Evolutionary conservation across 306 rosid species (phyloP).

Genomic region (Astragalus membranaceus): DNA sequence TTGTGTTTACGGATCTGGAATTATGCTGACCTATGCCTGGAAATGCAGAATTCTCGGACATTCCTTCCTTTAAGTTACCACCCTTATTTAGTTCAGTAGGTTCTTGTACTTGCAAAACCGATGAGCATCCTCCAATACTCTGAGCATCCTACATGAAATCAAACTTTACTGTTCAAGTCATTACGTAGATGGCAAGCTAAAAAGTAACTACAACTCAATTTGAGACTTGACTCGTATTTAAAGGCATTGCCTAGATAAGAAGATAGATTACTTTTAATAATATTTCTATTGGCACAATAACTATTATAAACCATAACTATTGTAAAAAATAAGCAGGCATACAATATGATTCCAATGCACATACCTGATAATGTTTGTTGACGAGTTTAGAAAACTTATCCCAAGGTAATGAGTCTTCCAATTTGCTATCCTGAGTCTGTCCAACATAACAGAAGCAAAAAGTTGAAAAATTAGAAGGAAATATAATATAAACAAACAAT

Average conservation of each 20-base stretch:
- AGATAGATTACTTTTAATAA: not conserved
- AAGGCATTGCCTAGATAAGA: not conserved
- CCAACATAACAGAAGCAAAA: slow-evolving; percentile 27
- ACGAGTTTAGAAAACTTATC: slow-evolving; percentile 56
- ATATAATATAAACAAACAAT: slow-evolving; percentile 7
- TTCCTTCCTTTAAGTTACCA: slow-evolving; percentile 57
- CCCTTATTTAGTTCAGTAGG: slow-evolving; percentile 34
- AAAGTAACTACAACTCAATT: slow-evolving; percentile 22
- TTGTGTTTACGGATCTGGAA: slow-evolving; percentile 31
- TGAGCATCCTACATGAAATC: slow-evolving; percentile 60
- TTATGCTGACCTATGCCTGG: slow-evolving; percentile 41
- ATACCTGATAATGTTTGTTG: slow-evolving; percentile 47
- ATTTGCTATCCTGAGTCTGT: slow-evolving; percentile 45
- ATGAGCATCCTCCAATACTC: slow-evolving; percentile 40
- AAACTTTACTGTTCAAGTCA: slow-evolving; percentile 40
- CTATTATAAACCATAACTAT: not conserved
- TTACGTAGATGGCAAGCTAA: slow-evolving; percentile 25
- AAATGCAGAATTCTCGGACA: slow-evolving; percentile 58
- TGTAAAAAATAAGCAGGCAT: slow-evolving; percentile 1
- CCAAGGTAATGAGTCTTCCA: slow-evolving; percentile 44
- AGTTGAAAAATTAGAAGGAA: not conserved
- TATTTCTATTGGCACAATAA: slow-evolving; percentile 4
- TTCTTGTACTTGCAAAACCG: slow-evolving; percentile 40
- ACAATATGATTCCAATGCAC: not conserved
- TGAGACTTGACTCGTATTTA: slow-evolving; percentile 6